Conservation (phyloP, 225 moss, liverwort and hornwort species). For the Sphagnum tenellum region DNA sequence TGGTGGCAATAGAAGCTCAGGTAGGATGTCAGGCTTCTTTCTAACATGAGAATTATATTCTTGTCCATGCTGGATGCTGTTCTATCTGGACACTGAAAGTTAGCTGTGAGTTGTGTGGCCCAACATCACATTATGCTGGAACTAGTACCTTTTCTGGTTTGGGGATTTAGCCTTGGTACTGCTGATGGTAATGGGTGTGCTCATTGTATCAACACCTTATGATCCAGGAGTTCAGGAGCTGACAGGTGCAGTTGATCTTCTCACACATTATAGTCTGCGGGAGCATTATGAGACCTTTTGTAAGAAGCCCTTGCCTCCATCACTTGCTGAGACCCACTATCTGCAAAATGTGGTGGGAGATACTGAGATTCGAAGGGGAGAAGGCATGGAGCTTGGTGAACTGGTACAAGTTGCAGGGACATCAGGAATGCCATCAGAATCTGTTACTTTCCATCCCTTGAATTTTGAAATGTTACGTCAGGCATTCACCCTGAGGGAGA, state of each 20-base stretch:
- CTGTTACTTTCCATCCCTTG: slow-evolving; percentile 52
- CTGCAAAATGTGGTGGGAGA: slow-evolving; percentile 75
- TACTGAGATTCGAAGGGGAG: slow-evolving; percentile 76
- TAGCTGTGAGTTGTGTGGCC: neutral
- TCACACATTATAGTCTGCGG: slow-evolving; percentile 75
- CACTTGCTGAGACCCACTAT: slow-evolving; percentile 62
- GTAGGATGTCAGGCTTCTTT: too few relatives aligned
- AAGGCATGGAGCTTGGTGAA: slow-evolving; percentile 87
- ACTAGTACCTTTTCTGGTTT: too few relatives aligned
- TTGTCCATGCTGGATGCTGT: neutral
- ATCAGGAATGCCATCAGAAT: slow-evolving; percentile 37
- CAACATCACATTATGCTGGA: too few relatives aligned
- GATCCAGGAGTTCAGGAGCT: slow-evolving; percentile 59
- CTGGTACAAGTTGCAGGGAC: slow-evolving; percentile 41
- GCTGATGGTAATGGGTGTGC: neutral
- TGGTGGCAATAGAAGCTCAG: too few relatives aligned
- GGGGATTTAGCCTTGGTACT: too few relatives aligned
- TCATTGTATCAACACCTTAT: neutral
- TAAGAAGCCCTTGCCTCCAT: slow-evolving; percentile 63
- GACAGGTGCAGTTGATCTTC: slow-evolving; percentile 89
- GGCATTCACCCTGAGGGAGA: slow-evolving; percentile 82
- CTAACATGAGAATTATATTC: too few relatives aligned
- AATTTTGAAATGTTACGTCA: slow-evolving; percentile 67
- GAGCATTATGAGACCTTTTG: slow-evolving; percentile 69
- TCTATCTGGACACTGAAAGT: neutral